These are phyloP conservation scores for Fusarium keratoplasticum DNA, from an alignment of 2,329 filamentous ascomycete species.

Conservation along the genomic window DNA sequence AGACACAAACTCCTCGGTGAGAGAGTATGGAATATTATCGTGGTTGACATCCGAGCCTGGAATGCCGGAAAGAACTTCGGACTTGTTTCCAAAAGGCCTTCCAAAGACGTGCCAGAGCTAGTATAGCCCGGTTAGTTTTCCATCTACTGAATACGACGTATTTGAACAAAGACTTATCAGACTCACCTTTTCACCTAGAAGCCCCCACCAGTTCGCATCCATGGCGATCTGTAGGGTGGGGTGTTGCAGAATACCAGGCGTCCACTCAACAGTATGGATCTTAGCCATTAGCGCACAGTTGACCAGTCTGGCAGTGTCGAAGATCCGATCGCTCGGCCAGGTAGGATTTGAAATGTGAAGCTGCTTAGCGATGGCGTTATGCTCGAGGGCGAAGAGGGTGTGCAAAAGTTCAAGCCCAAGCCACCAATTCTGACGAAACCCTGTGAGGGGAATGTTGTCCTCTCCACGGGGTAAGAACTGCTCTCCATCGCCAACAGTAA, in stretches of 20 bases:
- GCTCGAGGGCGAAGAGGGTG: constrained; percentile 21
- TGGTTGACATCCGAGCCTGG: constrained; percentile 22
- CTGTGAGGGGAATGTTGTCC: constrained; percentile 22
- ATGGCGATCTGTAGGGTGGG: constrained; percentile 23
- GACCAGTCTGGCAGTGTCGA: constrained; percentile 9
- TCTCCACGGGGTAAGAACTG: constrained; percentile 14
- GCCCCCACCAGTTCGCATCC: constrained; percentile 28
- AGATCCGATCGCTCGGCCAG: constrained; percentile 20
- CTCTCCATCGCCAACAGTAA: background rate
- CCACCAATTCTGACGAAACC: constrained; percentile 29
- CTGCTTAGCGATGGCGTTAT: constrained; percentile 22
- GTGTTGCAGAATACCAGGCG: constrained; percentile 22
- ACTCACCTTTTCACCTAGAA: constrained; percentile 20
- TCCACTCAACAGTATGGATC: constrained; percentile 33
- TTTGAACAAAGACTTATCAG: background rate
- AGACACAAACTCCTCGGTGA: constrained; percentile 25
- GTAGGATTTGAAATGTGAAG: constrained; percentile 20
- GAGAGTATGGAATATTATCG: constrained; percentile 10
- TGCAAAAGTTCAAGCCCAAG: constrained; percentile 24
- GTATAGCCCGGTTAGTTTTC: accelerated
- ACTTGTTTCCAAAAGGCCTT: constrained; percentile 19
- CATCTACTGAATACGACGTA: accelerated
- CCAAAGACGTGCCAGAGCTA: constrained; percentile 23
- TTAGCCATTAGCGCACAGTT: constrained; percentile 29
- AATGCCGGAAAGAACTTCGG: constrained; percentile 23